These are phyloP conservation scores for Linderniella brevidens DNA, from an alignment of 257 asterid genomes.

Conservation along the genomic window DNA sequence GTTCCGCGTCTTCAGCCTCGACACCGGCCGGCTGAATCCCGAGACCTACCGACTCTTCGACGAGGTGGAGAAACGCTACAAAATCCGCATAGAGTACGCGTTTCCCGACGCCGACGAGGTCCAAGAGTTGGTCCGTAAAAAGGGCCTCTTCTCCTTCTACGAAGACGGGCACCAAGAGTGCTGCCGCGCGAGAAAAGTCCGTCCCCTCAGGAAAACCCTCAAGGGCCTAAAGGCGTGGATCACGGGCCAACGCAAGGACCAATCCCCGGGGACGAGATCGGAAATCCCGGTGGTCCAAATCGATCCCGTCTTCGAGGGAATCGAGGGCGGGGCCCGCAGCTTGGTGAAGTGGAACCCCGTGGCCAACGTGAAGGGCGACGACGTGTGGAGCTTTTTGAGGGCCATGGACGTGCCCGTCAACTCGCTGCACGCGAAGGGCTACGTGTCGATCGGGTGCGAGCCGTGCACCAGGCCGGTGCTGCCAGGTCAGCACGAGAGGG, in stretches of 20 bases:
- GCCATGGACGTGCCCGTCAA: constrained; percentile 39
- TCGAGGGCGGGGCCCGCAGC: constrained; percentile 37
- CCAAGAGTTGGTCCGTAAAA: constrained; percentile 30
- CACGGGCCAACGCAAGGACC: constrained; percentile 43
- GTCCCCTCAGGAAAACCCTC: constrained; percentile 26
- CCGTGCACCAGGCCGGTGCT: constrained; percentile 39
- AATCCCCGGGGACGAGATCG: constrained; percentile 38
- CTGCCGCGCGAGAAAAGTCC: constrained; percentile 35
- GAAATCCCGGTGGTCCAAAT: constrained; percentile 34
- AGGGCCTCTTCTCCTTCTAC: constrained; percentile 37
- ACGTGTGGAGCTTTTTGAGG: constrained; percentile 29
- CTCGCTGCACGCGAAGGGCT: constrained; percentile 27
- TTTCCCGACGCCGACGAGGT: constrained; percentile 35
- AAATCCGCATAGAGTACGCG: constrained; percentile 29
- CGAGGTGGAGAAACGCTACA: constrained; percentile 28
- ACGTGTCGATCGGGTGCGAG: constrained; percentile 38
- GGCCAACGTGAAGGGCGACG: constrained; percentile 31
- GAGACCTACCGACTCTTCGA: constrained; percentile 32
- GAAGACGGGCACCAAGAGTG: constrained; percentile 48
- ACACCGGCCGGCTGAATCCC: constrained; percentile 34
- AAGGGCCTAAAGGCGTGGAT: constrained; percentile 39
- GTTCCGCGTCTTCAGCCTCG: constrained; percentile 38
- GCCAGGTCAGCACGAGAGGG: constrained; percentile 43
- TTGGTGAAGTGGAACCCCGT: constrained; percentile 41
- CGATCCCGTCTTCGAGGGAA: constrained; percentile 38